Base-by-base conservation (phyloP, 768 basidiomycete genomes). In the Fistulinella prunicolor region DNA sequence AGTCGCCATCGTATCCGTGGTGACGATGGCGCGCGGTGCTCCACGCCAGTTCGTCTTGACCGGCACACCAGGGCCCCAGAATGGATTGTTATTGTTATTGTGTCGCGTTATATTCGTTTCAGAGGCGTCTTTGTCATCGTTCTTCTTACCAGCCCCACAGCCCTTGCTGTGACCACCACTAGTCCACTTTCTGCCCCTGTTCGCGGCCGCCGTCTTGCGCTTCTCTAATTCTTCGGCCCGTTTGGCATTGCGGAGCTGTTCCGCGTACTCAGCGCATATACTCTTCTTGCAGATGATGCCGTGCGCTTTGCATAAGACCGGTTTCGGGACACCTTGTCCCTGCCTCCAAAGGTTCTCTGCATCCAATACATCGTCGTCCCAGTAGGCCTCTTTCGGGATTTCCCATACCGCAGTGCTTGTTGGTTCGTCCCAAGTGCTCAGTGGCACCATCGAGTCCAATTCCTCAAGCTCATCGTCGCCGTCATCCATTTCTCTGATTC, bases 251-350 rank as follows among this genome's bases (percentile, higher is more conserved):
- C 66, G 61, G 17, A 59, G 9, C 50, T 65, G 61, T 26, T n/a
- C 55, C 2, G 64, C 66, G 38, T 69, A 68, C 47, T 64, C 64
- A 40, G 41, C 45, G 32, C 70, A 72, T 38, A 72, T 71, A 44
- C 70, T 66, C 51, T 67, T 68, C 48, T 56, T 68, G 56, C 70
- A 72, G 10, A 70, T 58, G 22, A 51, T 36, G 9, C 67, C 66
- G 38, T 73, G 71, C 23, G 61, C 66, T 1, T 48, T 52, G 50
- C 70, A 72, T 38, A 61, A 23, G 6, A 50, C 29, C 40, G 54
- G 56, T 36, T 49, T 46, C 16, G 22, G 9, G n/a, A n/a, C n/a
- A n/a, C n/a, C n/a, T n/a, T n/a, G n/a, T n/a, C n/a, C n/a, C n/a
- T 59, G 30, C 8, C 13, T 40, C 65, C 60, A 68, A 5, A 42